phyloP scores from a whole-genome alignment of 2,329 filamentous ascomycete genomes.

The Hypoxylon rubiginosum region DNA sequence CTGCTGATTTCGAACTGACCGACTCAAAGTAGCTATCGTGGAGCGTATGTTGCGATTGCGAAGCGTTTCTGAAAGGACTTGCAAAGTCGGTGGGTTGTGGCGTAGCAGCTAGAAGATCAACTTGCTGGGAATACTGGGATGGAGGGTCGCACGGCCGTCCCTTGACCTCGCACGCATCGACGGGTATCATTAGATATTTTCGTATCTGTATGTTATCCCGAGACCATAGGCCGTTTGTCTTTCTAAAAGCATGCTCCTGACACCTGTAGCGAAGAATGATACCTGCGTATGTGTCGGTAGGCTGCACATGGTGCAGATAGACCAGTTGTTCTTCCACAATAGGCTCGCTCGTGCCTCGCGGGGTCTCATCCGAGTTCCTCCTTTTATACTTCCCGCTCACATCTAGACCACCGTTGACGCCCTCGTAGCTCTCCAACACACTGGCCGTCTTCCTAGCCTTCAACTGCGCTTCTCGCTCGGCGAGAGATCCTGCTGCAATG shows the following conservation, averaged over 20 bases:
- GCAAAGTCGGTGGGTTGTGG: constrained; percentile 55
- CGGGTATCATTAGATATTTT: constrained; percentile 84
- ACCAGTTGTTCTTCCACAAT: constrained; percentile 83
- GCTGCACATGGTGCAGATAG: constrained; percentile 88
- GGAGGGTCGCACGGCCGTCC: constrained; percentile 76
- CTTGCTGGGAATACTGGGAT: constrained; percentile 56
- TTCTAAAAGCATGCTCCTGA: constrained; percentile 83
- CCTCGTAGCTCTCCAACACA: constrained; percentile 72
- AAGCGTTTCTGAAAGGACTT: constrained; percentile 36
- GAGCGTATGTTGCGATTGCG: constrained; percentile 44
- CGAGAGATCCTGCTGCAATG: constrained; percentile 67
- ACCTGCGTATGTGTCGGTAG: constrained; percentile 89
- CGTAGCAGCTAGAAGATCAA: constrained; percentile 67
- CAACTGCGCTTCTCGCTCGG: constrained; percentile 66
- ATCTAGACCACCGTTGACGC: constrained; percentile 70
- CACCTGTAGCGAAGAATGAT: constrained; percentile 93
- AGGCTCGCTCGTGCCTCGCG: constrained; percentile 61
- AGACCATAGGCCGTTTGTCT: constrained; percentile 94
- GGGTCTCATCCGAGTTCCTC: constrained; percentile 75
- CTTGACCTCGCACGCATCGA: constrained; percentile 89
- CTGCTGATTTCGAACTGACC: constrained; percentile 52
- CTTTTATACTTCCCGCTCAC: constrained; percentile 71
- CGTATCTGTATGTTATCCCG: constrained; percentile 90
- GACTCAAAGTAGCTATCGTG: constrained; percentile 60
- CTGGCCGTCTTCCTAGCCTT: constrained; percentile 70